Conservation (phyloP, 2,329 filamentous ascomycete genomes). For the Alternaria sp. region DNA sequence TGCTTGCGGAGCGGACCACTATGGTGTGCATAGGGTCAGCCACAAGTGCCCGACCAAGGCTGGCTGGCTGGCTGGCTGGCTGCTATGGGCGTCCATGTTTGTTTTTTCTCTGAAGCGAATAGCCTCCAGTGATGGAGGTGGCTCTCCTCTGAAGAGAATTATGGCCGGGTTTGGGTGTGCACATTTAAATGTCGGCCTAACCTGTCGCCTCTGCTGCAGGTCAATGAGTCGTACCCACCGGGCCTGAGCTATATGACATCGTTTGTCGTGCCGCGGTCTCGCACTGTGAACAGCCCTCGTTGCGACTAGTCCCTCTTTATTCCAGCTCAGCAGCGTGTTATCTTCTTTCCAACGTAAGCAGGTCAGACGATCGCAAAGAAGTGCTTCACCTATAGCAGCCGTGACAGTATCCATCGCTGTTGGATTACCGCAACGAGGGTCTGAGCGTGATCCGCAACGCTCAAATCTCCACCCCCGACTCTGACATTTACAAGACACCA, state of each 20-base stretch:
- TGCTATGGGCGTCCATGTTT: slow-evolving; percentile 14
- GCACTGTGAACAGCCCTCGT: slow-evolving; percentile 17
- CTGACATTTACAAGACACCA: slow-evolving; percentile 23
- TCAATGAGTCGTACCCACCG: slow-evolving; percentile 28
- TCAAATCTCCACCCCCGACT: slow-evolving; percentile 25
- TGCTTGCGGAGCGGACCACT: slow-evolving; percentile 25
- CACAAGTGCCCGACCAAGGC: slow-evolving; percentile 22
- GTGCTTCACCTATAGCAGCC: slow-evolving; percentile 6
- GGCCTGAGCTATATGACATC: slow-evolving; percentile 23
- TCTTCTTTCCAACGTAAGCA: slow-evolving; percentile 4
- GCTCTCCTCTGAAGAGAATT: slow-evolving; percentile 2
- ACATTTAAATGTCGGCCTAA: slow-evolving; percentile 23
- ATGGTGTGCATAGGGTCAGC: slow-evolving; percentile 29
- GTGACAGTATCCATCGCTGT: slow-evolving; percentile 7
- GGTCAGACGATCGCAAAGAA: background rate
- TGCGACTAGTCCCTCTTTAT: slow-evolving; percentile 5
- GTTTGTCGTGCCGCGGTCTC: slow-evolving; percentile 21
- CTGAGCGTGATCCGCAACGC: slow-evolving; percentile 27
- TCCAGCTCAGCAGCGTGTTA: slow-evolving; percentile 7
- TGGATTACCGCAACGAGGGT: slow-evolving; percentile 18
- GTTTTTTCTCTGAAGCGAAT: slow-evolving; percentile 7
- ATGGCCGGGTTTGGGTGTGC: slow-evolving; percentile 9
- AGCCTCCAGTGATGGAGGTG: slow-evolving; percentile 1
- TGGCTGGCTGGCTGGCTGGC: slow-evolving; percentile 2
- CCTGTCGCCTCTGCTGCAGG: slow-evolving; percentile 22